Evolutionary conservation across 106 monocot species (phyloP).

Genomic region (Chionographis japonica): DNA sequence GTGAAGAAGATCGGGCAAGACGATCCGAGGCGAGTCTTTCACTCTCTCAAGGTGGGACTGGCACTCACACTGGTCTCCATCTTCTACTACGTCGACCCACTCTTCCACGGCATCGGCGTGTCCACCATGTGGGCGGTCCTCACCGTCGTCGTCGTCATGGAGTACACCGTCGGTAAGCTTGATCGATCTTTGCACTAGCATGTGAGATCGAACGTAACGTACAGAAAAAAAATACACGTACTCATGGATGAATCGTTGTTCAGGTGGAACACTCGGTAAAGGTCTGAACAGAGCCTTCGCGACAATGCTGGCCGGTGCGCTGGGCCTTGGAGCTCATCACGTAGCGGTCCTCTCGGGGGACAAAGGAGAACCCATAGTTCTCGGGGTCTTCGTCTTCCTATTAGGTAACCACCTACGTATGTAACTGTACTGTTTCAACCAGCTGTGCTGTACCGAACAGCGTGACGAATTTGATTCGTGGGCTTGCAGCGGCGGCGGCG

Average conservation of each 20-base stretch:
- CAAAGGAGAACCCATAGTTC: slow-evolving; percentile 55
- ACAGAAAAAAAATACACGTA: too few relatives aligned
- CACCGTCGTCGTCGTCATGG: slow-evolving; percentile 69
- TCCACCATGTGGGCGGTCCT: slow-evolving; percentile 70
- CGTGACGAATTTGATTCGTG: too few relatives aligned
- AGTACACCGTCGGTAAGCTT: slow-evolving; percentile 50
- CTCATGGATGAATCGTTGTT: background rate
- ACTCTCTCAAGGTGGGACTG: slow-evolving; percentile 52
- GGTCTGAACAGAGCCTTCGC: slow-evolving; percentile 52
- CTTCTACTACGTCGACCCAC: slow-evolving; percentile 54
- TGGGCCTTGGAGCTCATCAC: slow-evolving; percentile 56
- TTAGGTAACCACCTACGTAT: too few relatives aligned
- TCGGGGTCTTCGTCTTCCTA: slow-evolving; percentile 49
- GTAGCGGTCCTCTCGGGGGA: slow-evolving; percentile 32
- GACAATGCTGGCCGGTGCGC: slow-evolving; percentile 43
- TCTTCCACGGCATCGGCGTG: slow-evolving; percentile 37
- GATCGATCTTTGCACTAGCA: too few relatives aligned
- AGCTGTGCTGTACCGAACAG: too few relatives aligned
- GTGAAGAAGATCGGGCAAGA: slow-evolving; percentile 31
- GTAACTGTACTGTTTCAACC: too few relatives aligned
- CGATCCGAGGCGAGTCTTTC: slow-evolving; percentile 44
- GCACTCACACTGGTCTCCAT: slow-evolving; percentile 56
- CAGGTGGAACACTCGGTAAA: slow-evolving; percentile 61
- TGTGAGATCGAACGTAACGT: too few relatives aligned
- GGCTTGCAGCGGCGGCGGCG: slow-evolving; percentile 31